Evolutionary conservation across 1,284 basidiomycete genomes (phyloP), one percentile per base, ranked within the genome.

Genomic region (Gymnopus androsaceus): DNA sequence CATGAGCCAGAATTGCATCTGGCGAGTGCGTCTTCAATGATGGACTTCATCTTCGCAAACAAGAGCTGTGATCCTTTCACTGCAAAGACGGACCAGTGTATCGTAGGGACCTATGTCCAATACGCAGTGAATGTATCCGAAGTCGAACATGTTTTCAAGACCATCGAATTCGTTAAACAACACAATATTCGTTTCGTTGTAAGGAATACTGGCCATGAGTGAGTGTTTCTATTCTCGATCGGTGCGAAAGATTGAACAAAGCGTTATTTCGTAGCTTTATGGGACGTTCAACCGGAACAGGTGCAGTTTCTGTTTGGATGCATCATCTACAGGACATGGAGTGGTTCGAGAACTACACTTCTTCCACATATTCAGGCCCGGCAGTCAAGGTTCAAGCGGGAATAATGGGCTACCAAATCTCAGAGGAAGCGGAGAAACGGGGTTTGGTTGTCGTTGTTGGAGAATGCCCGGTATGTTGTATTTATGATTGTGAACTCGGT

Each of bases 171-270:
- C 38, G 62, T 52, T 3, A 56, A 62, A 31, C 50, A 55, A 23
- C 55, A 65, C 36, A 63, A 66, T 46, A 57, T 67, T 21, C 59
- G 64, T 3, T 62, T 67, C 30, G 62, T 66, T 11, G 52, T 66
- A 15, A 58, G 54, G 19, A 64, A 64, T 44, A 64, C 66, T 3
- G 66, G 66, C 11, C 66, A 67, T 51, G 64, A 67, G 57, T 64
- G 38, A 15, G 59, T 58, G 15, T 7, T 15, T 11, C 19, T 7
- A 8, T 9, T 4, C 21, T 42, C n/a, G 37, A 33, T 48, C 23
- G 31, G 4, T 3, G 4, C n/a, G 3, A 50, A 4, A 6, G 9
- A 14, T 51, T 30, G 8, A 4, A 41, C 27, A 45, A 9, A 30
- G 12, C 34, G 9, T 14, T 5, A n/a, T 38, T 15, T n/a, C n/a